Evolutionary conservation across 371 early-diverging fungal genomes (phyloP), one percentile per base, ranked within the genome.

Genomic region (Mortierella sp.): DNA sequence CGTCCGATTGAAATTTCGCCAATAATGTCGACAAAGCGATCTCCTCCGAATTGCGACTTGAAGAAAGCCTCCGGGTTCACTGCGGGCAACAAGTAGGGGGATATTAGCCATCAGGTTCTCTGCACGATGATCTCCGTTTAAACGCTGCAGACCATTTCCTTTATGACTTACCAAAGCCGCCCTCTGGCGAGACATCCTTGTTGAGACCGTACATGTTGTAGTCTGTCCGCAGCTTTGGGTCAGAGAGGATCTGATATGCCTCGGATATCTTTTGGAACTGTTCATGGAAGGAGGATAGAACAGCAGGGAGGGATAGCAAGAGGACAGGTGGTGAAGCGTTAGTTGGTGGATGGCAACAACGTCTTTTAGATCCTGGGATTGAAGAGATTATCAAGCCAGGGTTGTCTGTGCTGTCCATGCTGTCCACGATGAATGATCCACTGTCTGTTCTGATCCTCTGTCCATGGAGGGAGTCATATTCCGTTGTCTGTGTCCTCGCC

Each of bases 1-100:
- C 87, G 82, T 26, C 95, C 95, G 58, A 98, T 94, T n/a, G 93
- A 93, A 38, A 98, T 95, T 72, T 97, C 97, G 24, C 98, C 98
- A 81, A 98, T 96, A 67, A 96, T 90, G 79, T 94, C 93, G 18
- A 89, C 88, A 83, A 98, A 98, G 55, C 90, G 88, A 73, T 96
- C 97, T 27, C 97, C 97, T 56, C 96, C 96, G 87, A 98, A 98
- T 58, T 93, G 90, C 81, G 94, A 91, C 67, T 88, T 89, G 83
- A 98, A 98, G 86, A 98, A 96, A 50, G 90, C 92, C 58, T 92
- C 90, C 5, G 98, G 96, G 65, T 98, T 95, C 50, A 92, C 86
- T 88, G 74, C 51, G 31, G 27, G 27, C 31, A 28, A 21, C 21
- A 51, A 4, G 14, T 38, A 49, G 13, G 5, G 43, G 7, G n/a